Percentiles rank a stretch among this genome's conserved stretches.
Conservation (phyloP, 2,329 filamentous ascomycete genomes). For the Zalaria obscura region DNA sequence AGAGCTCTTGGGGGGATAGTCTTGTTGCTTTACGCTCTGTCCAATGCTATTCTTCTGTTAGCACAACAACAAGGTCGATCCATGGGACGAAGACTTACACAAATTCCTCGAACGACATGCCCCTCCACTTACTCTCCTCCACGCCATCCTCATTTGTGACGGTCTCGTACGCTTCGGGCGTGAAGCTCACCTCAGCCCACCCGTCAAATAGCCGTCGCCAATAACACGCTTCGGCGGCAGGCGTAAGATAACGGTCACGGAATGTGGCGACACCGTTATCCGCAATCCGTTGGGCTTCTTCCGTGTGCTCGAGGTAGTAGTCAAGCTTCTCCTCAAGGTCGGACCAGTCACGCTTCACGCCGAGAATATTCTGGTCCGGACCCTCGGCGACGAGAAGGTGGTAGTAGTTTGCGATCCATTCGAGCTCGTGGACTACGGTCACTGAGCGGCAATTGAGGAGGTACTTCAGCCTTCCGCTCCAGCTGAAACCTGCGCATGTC, state of each 20-base stretch:
- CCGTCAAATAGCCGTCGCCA: constrained; percentile 14
- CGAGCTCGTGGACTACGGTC: constrained; percentile 12
- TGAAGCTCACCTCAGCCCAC: constrained; percentile 15
- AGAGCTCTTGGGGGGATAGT: too few species aligned
- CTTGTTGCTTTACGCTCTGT: too few species aligned
- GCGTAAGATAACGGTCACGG: constrained; percentile 12
- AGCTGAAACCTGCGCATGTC: constrained; percentile 3
- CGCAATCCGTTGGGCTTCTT: constrained; percentile 12
- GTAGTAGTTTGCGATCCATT: constrained; percentile 13
- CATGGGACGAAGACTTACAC: background rate
- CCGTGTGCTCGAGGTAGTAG: constrained; percentile 10
- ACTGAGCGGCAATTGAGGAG: constrained; percentile 16
- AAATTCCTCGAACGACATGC: constrained; percentile 11
- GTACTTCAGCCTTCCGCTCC: constrained; percentile 15
- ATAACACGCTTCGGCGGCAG: constrained; percentile 17
- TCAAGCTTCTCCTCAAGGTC: constrained; percentile 14
- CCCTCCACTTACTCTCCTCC: constrained; percentile 5
- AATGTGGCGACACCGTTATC: constrained; percentile 12
- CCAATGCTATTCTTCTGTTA: too few species aligned
- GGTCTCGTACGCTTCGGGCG: constrained; percentile 9
- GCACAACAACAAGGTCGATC: background rate
- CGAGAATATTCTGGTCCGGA: constrained; percentile 14
- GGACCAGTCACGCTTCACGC: constrained; percentile 11
- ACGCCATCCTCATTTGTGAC: background rate
- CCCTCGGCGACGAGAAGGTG: constrained; percentile 13